Evolutionary conservation across 192 early-diverging fungal genomes (phyloP), one percentile per base, ranked within the genome.

Genomic region (Podila epigama): DNA sequence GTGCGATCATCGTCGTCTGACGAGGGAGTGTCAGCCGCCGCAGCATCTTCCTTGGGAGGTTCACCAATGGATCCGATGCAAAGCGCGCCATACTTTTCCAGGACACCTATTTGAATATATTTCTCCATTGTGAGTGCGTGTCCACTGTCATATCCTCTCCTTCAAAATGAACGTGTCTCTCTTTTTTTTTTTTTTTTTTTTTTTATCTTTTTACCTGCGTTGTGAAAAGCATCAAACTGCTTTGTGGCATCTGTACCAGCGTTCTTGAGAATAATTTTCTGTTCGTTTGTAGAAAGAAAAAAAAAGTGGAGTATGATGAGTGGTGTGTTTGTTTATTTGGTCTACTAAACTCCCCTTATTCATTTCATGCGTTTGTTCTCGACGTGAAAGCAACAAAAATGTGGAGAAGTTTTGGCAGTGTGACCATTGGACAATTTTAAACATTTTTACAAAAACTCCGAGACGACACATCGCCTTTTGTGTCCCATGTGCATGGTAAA

Each of bases 201-300:
- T 48, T n/a, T n/a, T n/a, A n/a, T n/a, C n/a, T 13, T 22, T 25
- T 48, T 60, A 77, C 73, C 68, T 32, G 83, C 66, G 65, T 89
- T 90, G 80, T 95, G 94, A 84, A 95, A 95, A 68, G 91, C 84
- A 75, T 93, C 90, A 67, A 94, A 95, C 81, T 94, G 91, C 81
- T 93, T 92, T 28, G 90, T 82, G 29, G 94, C 94, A 80, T 95
- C 94, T 16, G 81, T 83, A 50, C 93, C 94, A 25, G 91, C 90
- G 27, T 88, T 89, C 71, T 91, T 90, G 22, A 94, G 72, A 28
- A 94, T 82, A 42, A 94, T 85, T 78, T 93, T 92, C 69, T 92
- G 83, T 51, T 80, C 81, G 51, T 84, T n/a, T n/a, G n/a, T n/a
- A n/a, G n/a, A 84, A 39, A 54, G 29, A 35, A 58, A 33, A 31